Percentiles rank a stretch among this genome's conserved stretches.
These are phyloP conservation scores for Cucumis sativus DNA, from an alignment of 306 rosid species.

Conservation along the genomic window Cucumber_9930_V3 NC_026657.2:30816001-30816500, in stretches of 20 bases:
- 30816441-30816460: background rate
- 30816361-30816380: background rate
- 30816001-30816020: background rate
- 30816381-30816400: background rate
- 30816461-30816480: background rate
- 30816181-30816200: background rate
- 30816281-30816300: background rate
- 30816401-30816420: background rate
- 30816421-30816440: background rate
- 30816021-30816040: background rate
- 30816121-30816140: background rate
- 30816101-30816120: background rate
- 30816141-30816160: background rate
- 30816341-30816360: background rate
- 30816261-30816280: background rate
- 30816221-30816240: background rate
- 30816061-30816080: background rate
- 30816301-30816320: background rate
- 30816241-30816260: background rate
- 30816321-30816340: background rate
- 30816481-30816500: background rate
- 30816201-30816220: background rate
- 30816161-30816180: background rate
- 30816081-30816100: background rate
- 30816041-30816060: background rate